phyloP scores from a whole-genome alignment of 139 green algal genomes.

The Volvox reticuliferus region DNA sequence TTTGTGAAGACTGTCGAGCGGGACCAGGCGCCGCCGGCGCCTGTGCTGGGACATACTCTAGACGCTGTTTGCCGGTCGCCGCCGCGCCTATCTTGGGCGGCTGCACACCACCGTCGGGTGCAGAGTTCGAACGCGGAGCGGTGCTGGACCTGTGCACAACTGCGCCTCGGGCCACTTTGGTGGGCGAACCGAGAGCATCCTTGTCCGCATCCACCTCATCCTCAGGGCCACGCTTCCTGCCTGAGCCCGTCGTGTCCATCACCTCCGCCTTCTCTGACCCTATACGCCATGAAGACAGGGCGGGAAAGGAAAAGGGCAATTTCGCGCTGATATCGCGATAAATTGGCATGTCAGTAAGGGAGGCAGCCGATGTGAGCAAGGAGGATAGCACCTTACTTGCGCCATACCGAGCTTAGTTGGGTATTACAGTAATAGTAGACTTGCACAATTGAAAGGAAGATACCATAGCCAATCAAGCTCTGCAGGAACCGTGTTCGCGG shows the following conservation, averaged over 20 bases:
- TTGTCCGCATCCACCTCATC: not conserved
- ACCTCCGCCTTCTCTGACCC: not conserved
- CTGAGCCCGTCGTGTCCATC: not conserved
- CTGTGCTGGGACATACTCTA: not conserved
- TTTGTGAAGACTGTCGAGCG: not conserved
- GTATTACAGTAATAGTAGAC: no score
- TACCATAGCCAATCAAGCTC: no score
- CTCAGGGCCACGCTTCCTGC: conserved; percentile 31
- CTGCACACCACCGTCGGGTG: not conserved
- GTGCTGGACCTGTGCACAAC: not conserved
- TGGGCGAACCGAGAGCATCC: not conserved
- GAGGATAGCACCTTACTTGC: no score
- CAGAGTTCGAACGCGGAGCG: not conserved
- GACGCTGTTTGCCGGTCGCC: not conserved
- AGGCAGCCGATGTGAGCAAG: no score
- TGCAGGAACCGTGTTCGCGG: no score
- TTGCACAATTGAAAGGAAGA: no score
- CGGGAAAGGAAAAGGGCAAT: no score
- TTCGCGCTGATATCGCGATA: no score
- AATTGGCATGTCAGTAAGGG: no score
- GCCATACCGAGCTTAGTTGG: no score
- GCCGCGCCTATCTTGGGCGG: not conserved
- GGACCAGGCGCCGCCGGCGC: not conserved
- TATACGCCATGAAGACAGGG: no score
- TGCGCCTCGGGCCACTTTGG: conserved; percentile 1